Percentiles rank a stretch among this genome's conserved stretches.
phyloP scores from a whole-genome alignment of 2,329 filamentous ascomycete species.

The Fusarium foetens region DNA sequence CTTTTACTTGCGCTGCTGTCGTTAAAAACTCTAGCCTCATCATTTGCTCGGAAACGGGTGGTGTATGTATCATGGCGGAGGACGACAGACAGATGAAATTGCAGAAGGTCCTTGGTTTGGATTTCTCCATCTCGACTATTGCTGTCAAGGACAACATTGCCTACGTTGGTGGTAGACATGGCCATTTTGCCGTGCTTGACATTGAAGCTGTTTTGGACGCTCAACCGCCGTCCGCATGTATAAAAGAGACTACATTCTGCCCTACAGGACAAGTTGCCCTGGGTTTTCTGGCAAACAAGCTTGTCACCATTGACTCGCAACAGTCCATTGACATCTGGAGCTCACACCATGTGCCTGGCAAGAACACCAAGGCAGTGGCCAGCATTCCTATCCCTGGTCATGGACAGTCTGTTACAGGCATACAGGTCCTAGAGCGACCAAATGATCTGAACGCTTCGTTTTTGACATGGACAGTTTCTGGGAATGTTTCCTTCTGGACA shows the following conservation, averaged over 20 bases:
- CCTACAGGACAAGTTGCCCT: conserved; percentile 69
- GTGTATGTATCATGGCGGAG: conserved; percentile 90
- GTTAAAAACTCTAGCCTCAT: conserved; percentile 76
- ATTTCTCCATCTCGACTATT: conserved; percentile 75
- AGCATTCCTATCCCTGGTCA: conserved; percentile 70
- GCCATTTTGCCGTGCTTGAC: conserved; percentile 65
- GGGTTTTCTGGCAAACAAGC: conserved; percentile 72
- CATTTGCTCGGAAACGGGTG: conserved; percentile 86
- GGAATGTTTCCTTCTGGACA: conserved; percentile 85
- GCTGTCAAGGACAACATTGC: conserved; percentile 67
- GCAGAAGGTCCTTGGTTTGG: conserved; percentile 70
- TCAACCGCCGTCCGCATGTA: conserved; percentile 47
- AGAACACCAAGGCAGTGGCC: conserved; percentile 51
- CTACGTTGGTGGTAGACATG: conserved; percentile 76
- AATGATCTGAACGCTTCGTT: conserved; percentile 76
- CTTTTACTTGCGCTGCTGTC: conserved; percentile 82
- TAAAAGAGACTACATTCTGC: conserved; percentile 53
- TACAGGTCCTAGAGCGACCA: conserved; percentile 70
- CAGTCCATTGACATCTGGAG: conserved; percentile 78
- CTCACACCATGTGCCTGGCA: conserved; percentile 56
- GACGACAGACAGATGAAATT: conserved; percentile 77
- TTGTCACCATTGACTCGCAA: conserved; percentile 80
- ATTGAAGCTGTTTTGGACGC: conserved; percentile 60
- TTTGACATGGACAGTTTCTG: conserved; percentile 87
- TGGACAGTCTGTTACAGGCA: conserved; percentile 75